Evolutionary conservation across 805 yeast genomes (phyloP), one percentile per base, ranked within the genome.

Genomic region (Brettanomyces anomalus): DNA sequence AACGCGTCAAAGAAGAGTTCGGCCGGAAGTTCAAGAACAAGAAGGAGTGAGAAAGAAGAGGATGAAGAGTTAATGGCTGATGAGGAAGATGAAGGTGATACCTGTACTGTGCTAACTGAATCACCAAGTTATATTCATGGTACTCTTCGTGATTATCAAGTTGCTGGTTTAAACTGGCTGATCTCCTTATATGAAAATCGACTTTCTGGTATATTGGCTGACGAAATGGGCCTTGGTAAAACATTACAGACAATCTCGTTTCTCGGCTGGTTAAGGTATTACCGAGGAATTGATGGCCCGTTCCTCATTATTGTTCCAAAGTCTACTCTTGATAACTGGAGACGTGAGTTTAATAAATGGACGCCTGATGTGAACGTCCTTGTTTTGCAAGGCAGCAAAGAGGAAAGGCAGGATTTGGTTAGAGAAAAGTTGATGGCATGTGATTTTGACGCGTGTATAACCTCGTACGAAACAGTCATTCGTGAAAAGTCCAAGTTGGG

Each of bases 201-300:
- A 52, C 71, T 90, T 36, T 83, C 95, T 8, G 98, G 98, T 17
- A 93, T 90, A 37, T 66, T 90, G 40, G 98, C 98, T 11, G 98
- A 90, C 64, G 98, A 90, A 61, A 90, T 93, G 98, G 98, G 98
- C 3, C 71, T 90, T 34, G 98, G 98, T 44, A 90, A 90, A 62
- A 90, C 98, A 4, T 67, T 93, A 44, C 98, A 90, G 64, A 90
- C 97, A 0, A 87, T 90, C 38, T 77, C 97, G 2, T 93, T 90
- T 54, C 65, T 90, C 39, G 97, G 97, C 0, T 87, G 85, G 58
- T 64, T 93, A 46, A 74, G 97, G 49, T 87, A 86, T 57, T 68
- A 80, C 43, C 79, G 79, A 53, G 74, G 78, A 24, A 74, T 89
- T 14, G 83, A 81, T 47, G 98, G 98, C 0, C 98, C 98, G 0